A percentile compares a stretch with the other conserved stretches of the same genome.
Conservation (phyloP, 805 yeast genomes). For the Suhomyces prunicola region DNA sequence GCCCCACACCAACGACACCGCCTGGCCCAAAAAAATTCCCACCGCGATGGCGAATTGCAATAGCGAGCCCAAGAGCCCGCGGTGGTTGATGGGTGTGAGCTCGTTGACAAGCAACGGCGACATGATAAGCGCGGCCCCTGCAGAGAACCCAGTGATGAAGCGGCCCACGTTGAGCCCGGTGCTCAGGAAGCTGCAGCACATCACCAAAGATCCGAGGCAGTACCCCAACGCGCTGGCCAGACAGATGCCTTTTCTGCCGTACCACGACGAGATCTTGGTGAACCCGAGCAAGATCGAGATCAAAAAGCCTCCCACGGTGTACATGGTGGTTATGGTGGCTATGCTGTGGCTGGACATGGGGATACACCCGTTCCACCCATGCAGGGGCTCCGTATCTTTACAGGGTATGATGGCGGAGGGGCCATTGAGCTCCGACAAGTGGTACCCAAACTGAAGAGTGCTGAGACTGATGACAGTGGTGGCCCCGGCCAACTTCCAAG, state of each 20-base stretch:
- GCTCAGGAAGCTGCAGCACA: slow-evolving; percentile 22
- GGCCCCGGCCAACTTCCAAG: slow-evolving; percentile 33
- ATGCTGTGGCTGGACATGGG: slow-evolving; percentile 21
- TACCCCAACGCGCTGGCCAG: slow-evolving; percentile 10
- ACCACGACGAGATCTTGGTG: slow-evolving; percentile 16
- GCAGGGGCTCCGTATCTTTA: neutral
- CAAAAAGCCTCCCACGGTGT: slow-evolving; percentile 36
- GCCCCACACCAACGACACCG: slow-evolving; percentile 31
- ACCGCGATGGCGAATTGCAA: slow-evolving; percentile 37
- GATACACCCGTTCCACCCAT: slow-evolving; percentile 22
- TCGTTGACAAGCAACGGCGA: slow-evolving; percentile 42
- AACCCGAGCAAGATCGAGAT: slow-evolving; percentile 29
- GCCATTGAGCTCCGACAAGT: slow-evolving; percentile 38
- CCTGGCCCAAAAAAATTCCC: slow-evolving; percentile 37
- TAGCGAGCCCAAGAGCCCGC: slow-evolving; percentile 41
- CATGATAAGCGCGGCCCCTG: slow-evolving; percentile 39
- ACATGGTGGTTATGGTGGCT: slow-evolving; percentile 31
- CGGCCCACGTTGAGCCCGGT: slow-evolving; percentile 28
- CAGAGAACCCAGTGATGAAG: slow-evolving; percentile 34
- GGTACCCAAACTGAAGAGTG: slow-evolving; percentile 40
- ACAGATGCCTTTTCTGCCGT: slow-evolving; percentile 25
- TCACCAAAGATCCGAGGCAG: slow-evolving; percentile 25
- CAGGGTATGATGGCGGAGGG: slow-evolving; percentile 31
- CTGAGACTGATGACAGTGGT: slow-evolving; percentile 32
- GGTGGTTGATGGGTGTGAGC: slow-evolving; percentile 36